Evolutionary conservation across 768 basidiomycete species (phyloP), one percentile per base, ranked within the genome.

Genomic region (Scleroderma bovista): DNA sequence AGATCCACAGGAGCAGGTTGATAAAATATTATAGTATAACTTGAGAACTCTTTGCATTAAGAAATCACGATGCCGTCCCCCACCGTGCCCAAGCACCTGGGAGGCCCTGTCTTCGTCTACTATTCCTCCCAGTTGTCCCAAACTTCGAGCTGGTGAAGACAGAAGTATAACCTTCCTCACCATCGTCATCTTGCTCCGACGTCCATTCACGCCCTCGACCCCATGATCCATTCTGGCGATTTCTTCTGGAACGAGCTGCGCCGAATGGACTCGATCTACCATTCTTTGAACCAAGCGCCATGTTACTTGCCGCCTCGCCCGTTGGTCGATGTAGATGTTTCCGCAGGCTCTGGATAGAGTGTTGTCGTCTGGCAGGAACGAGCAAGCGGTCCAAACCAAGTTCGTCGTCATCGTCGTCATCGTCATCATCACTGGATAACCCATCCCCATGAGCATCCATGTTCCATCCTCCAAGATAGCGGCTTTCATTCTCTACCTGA

Each of bases 261-360:
- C 40, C 52, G 3, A 57, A 60, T 9, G 60, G 55, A 44, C 56
- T 60, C 31, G 47, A 20, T 29, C 54, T 50, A n/a, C 59, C 57
- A 23, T 52, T 57, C 19, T 52, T 47, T 19, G 60, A 57, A 13
- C 58, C 52, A 1, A 61, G 24, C 13, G 39, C 48, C 12, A 51
- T 60, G 12, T 53, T 57, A 37, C 31, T 49, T 29, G 37, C 47
- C 23, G 42, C 15, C 24, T 26, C 56, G 7, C 57, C 41, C n/a
- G 29, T 40, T 29, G 51, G 33, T 44, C 61, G 66, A 2, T 67
- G 70, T 17, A 88, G 70, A 57, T 87, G 86, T 52, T 72, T 81
- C 50, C 85, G 72, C 49, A 89, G 68, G 61, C 85, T 87, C 57
- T 73, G 78, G 54, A 88, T 88, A 16, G 86, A 87, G 51, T 81